Evolutionary conservation across 192 early-diverging fungal genomes (phyloP), one percentile per base, ranked within the genome.

Genomic region (Backusella psychrophila): DNA sequence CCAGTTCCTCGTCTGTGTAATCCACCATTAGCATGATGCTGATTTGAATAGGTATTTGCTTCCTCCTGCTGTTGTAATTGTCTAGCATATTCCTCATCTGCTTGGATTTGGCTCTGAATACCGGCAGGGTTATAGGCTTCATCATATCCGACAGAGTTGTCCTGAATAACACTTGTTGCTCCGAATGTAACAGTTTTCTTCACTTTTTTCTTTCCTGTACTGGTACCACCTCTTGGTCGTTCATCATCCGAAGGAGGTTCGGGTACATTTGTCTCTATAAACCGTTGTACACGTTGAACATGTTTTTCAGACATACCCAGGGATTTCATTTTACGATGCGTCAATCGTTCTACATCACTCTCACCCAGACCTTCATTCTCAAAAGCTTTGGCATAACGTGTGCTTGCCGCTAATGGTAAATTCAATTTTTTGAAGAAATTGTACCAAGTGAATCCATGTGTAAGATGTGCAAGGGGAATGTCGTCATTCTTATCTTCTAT

Each of bases 291-390:
- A 36, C 92, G 85, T 72, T 93, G 87, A 39, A 97, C 92, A 82
- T 99, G 95, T 0, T 87, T 91, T 59, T 95, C 94, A 65, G 90
- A 88, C 38, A 98, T 89, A n/a, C 94, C 94, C 49, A 98, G 87
- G 14, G 83, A 80, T 59, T 91, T 86, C 77, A 98, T 87, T 0
- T 89, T 81, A n/a, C 93, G 89, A 69, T 89, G 83, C 72, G 90
- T 94, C 66, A 98, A 80, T 34, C 94, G 92, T 5, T 90, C 85
- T 26, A 99, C 83, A 29, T 91, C 90, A 53, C 82, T 82, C 44
- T 92, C 88, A 75, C 94, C 94, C 81, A 99, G 81, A 15, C 90
- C 88, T 75, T 97, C 94, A 1, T 86, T 89, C 19, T 93, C 89
- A 88, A 99, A 98, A 44, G 91, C 85, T 19, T 87, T 87, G 1